A percentile compares a stretch with the other conserved stretches of the same genome.
Conservation (phyloP, 192 early-diverging fungal genomes). For the Jimgerdemannia flammicorona region DNA sequence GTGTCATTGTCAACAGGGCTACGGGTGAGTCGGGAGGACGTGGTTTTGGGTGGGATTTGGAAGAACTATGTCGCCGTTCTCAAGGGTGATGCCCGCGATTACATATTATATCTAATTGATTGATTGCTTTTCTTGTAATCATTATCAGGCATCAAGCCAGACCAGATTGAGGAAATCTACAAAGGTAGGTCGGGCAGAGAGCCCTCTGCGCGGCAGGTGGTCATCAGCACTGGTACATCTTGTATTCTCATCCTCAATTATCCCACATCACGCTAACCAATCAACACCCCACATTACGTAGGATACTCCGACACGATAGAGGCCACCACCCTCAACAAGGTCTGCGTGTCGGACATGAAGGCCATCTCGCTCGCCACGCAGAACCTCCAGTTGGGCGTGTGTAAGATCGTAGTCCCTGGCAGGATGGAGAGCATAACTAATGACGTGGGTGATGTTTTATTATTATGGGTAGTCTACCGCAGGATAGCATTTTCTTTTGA, state of each 20-base stretch:
- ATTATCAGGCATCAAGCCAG: conserved; percentile 59
- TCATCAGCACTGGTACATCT: too few relatives aligned
- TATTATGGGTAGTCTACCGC: not conserved
- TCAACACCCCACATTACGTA: not conserved
- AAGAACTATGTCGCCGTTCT: not conserved
- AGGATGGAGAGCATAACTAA: conserved; percentile 98
- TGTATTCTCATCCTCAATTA: not conserved
- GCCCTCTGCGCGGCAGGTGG: conserved; percentile 89
- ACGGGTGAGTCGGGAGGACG: conserved; percentile 52
- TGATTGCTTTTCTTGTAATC: not conserved
- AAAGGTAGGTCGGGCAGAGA: conserved; percentile 78
- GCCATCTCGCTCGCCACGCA: conserved; percentile 88
- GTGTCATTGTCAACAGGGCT: conserved; percentile 76
- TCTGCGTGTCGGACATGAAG: conserved; percentile 96
- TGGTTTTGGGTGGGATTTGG: not conserved
- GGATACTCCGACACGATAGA: conserved; percentile 75
- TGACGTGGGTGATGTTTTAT: conserved; percentile 57
- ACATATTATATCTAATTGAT: not conserved
- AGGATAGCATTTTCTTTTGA: not conserved
- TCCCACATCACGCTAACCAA: not conserved
- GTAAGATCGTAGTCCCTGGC: conserved; percentile 84
- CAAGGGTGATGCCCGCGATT: not conserved
- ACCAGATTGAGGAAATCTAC: conserved; percentile 89
- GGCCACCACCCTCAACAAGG: conserved; percentile 97
- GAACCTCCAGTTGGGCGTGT: conserved; percentile 72